Evolutionary conservation across 148 eudicot genomes (phyloP), one percentile per base, ranked within the genome.

Genomic region (Persicaria tinctoria): DNA sequence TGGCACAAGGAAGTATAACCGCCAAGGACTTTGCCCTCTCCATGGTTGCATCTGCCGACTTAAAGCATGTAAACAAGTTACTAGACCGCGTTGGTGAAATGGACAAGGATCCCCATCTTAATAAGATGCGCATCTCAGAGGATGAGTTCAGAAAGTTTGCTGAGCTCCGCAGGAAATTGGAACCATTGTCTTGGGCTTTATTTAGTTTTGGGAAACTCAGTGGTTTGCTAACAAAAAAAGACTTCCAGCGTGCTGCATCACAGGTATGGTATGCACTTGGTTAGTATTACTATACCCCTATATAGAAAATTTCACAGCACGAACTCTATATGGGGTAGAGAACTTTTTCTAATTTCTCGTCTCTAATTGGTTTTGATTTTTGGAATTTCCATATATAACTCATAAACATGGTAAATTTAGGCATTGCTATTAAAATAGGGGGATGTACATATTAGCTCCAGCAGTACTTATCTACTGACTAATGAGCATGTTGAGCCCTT

Each of bases 11-110:
- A 64, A 80, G 84, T 45, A 89, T 89, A 79, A 79, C 85, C 46
- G 87, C 93, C 60, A 87, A 87, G 82, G 93, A 89, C 80, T 89
- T 89, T 48, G 90, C 93, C 59, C 85, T 89, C 68, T 87, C 93
- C 68, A 84, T 89, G 92, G 89, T 89, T 80, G 93, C 93, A 70
- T 87, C 93, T 62, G 93, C 90, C 51, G 93, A 89, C 76, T 64
- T 85, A 75, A 76, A 73, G 72, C 87, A 89, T 75, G 56, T 89
- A 46, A 87, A 78, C 80, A 87, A 84, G 80, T 79, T 89, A 78
- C 87, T 89, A 72, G 82, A 82, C 63, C 84, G 89, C 16, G 90
- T 85, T 82, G 93, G 83, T 64, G 93, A 87, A 73, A 66, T 89
- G 60, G 83, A 85, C 82, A 75, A 56, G 16, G 85, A 84, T 41